These are phyloP conservation scores for Pseudogymnoascus destructans DNA, from an alignment of 2,329 filamentous ascomycete genomes.

Conservation along the genomic window DNA sequence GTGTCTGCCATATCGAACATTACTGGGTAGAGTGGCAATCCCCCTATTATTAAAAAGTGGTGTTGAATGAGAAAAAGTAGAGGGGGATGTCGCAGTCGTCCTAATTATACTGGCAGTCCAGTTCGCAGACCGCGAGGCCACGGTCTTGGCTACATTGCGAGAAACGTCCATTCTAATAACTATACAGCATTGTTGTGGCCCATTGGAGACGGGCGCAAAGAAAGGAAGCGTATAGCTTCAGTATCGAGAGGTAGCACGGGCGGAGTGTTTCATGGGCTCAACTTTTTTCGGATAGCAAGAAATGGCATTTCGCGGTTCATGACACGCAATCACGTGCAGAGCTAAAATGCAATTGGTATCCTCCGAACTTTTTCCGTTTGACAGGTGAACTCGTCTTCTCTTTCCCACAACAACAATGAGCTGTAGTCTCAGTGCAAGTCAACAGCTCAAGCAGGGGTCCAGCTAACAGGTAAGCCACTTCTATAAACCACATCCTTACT, in stretches of 20 bases:
- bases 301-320: background rate
- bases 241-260: background rate
- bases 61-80: background rate
- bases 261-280: background rate
- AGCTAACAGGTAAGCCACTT: conserved; percentile 2
- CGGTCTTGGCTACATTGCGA: conserved; percentile 6
- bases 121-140: conserved; percentile 5
- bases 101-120: conserved; percentile 1
- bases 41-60: background rate
- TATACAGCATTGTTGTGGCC: background rate
- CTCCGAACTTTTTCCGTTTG: conserved; percentile 1
- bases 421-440: background rate
- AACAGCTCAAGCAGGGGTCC: conserved; percentile 1
- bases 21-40: background rate
- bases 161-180: conserved; percentile 9
- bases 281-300: conserved; percentile 1
- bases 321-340: conserved; percentile 3
- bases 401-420: conserved; percentile 7
- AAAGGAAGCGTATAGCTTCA: background rate
- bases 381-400: background rate
- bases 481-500: background rate
- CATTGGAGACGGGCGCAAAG: conserved; percentile 2
- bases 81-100: background rate
- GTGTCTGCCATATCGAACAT: background rate
- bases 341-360: background rate